Evolutionary conservation across 2,329 filamentous ascomycete genomes (phyloP).

Genomic region (Pseudogymnoascus sp.): DNA sequence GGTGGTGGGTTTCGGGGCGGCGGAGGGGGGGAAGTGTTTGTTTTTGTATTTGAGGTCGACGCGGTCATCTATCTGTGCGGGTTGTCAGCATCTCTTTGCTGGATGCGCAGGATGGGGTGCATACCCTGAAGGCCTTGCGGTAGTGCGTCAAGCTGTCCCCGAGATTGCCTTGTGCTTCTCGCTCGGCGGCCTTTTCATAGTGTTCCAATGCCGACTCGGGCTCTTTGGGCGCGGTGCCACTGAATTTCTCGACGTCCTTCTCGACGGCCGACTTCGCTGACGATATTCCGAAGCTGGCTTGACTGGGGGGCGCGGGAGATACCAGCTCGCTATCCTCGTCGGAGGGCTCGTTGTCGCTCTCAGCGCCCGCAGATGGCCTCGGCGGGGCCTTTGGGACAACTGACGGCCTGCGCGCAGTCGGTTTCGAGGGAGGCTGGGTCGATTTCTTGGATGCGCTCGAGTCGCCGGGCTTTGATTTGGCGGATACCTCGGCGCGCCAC

Average conservation of each 20-base stretch:
- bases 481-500: conserved; percentile 66
- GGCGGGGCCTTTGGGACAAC: background rate
- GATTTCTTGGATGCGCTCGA: background rate
- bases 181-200: conserved; percentile 86
- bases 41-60: conserved; percentile 85
- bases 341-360: background rate
- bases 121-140: conserved; percentile 78
- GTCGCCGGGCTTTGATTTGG: conserved; percentile 17
- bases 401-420: background rate
- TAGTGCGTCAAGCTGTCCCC: conserved; percentile 86
- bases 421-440: background rate
- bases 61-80: conserved; percentile 63
- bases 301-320: background rate
- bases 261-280: background rate
- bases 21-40: conserved; percentile 74
- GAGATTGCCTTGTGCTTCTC: conserved; percentile 74
- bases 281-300: background rate
- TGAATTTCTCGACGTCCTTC: background rate
- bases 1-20: conserved; percentile 29
- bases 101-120: conserved; percentile 18
- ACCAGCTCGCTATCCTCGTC: background rate
- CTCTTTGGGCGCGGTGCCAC: conserved; percentile 31
- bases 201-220: conserved; percentile 79
- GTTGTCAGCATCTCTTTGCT: conserved; percentile 13
- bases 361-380: background rate